phyloP scores from a whole-genome alignment of 805 yeast genomes.

The Lipomyces yamanashiensis region DNA sequence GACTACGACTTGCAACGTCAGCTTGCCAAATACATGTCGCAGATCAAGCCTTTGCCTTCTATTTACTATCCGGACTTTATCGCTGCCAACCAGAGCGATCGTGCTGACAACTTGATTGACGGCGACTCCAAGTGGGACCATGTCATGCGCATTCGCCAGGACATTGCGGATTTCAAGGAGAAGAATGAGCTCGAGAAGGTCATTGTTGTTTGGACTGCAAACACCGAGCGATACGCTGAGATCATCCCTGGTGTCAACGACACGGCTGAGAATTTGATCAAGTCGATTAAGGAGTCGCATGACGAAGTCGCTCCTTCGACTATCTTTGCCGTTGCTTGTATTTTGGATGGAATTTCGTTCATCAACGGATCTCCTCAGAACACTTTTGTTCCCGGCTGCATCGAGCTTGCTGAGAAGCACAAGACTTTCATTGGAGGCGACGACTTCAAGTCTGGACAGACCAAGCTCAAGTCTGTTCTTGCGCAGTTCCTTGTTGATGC shows the following conservation, averaged over 20 bases:
- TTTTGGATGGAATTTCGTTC: conserved; percentile 85
- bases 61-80: conserved; percentile 95
- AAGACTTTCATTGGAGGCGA: conserved; percentile 89
- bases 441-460: conserved; percentile 96
- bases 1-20: conserved; percentile 83
- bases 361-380: conserved; percentile 97
- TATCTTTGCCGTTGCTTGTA: conserved; percentile 91
- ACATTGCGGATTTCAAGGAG: conserved; percentile 75
- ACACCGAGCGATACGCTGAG: conserved; percentile 91
- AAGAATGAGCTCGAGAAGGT: conserved; percentile 80
- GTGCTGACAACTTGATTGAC: conserved; percentile 86
- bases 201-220: conserved; percentile 94
- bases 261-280: conserved; percentile 77
- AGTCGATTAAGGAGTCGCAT: conserved; percentile 76
- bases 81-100: conserved; percentile 88
- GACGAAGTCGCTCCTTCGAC: conserved; percentile 89
- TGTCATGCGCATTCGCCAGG: conserved; percentile 82
- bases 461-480: conserved; percentile 92
- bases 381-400: conserved; percentile 94
- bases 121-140: conserved; percentile 82
- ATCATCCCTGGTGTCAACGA: conserved; percentile 81
- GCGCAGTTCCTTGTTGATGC: conserved; percentile 97
- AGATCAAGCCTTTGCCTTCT: conserved; percentile 75
- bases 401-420: conserved; percentile 82
- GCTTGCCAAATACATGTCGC: conserved; percentile 65